Percentiles rank a stretch among this genome's conserved stretches.
phyloP scores from a whole-genome alignment of 768 basidiomycete species.

The Lactarius sanguifluus region DNA sequence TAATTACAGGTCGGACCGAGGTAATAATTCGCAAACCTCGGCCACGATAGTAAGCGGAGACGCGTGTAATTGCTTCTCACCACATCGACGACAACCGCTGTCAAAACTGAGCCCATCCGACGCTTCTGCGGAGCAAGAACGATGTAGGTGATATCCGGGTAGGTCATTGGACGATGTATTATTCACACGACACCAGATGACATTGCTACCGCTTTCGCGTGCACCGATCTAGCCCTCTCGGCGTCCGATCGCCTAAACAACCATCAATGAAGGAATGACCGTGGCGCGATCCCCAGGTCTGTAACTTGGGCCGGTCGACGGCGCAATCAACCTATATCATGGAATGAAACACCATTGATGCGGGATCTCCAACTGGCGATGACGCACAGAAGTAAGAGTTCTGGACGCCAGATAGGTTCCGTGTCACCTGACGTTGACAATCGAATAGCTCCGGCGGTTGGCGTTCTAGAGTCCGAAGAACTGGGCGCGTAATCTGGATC shows the following conservation, averaged over 20 bases:
- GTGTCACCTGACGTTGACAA: neutral
- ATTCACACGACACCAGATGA: neutral
- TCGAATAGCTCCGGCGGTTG: neutral
- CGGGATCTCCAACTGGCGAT: neutral
- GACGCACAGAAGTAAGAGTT: neutral
- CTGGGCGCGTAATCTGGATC: neutral
- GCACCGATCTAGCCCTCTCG: neutral
- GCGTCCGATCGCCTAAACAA: neutral
- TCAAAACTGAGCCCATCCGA: neutral
- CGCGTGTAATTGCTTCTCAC: neutral
- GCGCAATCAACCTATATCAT: neutral
- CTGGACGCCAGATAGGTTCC: neutral
- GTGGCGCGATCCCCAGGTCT: neutral
- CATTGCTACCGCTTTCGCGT: neutral
- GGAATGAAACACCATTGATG: no score
- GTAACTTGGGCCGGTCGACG: neutral
- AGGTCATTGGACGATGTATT: neutral
- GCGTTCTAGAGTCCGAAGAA: neutral
- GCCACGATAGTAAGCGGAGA: neutral
- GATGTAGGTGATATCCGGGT: neutral
- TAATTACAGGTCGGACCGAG: constrained; percentile 22
- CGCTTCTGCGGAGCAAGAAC: neutral
- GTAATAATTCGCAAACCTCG: neutral
- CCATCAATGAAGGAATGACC: neutral
- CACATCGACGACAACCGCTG: neutral